Percentiles rank a stretch among this genome's conserved stretches.
These are phyloP conservation scores for Meredithiella fracta DNA, from an alignment of 2,329 filamentous ascomycete species.

Conservation along the genomic window DNA sequence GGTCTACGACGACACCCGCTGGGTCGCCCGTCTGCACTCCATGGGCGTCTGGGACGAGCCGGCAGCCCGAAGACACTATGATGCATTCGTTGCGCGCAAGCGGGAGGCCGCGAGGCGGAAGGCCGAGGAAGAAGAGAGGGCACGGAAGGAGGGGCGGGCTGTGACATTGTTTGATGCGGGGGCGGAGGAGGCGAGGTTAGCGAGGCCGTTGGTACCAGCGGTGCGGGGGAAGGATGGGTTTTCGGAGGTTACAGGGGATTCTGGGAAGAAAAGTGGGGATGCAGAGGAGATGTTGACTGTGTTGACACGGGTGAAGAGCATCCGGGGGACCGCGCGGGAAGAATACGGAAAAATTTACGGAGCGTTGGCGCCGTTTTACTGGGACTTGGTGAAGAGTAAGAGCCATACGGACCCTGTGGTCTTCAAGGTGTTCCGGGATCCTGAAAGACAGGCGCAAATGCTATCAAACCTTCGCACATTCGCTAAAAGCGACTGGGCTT, in stretches of 20 bases:
- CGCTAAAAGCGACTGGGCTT: constrained; percentile 60
- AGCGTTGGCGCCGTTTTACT: constrained; percentile 77
- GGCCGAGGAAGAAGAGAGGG: constrained; percentile 16
- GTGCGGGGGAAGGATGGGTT: constrained; percentile 52
- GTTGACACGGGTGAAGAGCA: constrained; percentile 54
- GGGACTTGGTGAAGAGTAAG: constrained; percentile 56
- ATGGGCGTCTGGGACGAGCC: constrained; percentile 88
- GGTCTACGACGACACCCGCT: constrained; percentile 95
- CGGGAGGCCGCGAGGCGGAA: constrained; percentile 33
- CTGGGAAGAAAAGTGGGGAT: not conserved
- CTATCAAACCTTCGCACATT: constrained; percentile 67
- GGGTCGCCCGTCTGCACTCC: constrained; percentile 68
- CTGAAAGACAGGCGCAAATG: constrained; percentile 81
- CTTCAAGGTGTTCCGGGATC: constrained; percentile 74
- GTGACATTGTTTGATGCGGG: constrained; percentile 61
- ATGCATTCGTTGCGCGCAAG: constrained; percentile 48
- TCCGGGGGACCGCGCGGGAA: constrained; percentile 68
- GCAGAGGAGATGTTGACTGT: constrained; percentile 37
- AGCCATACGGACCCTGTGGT: constrained; percentile 66
- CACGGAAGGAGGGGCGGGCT: constrained; percentile 20
- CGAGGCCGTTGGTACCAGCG: constrained; percentile 15
- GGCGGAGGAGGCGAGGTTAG: constrained; percentile 32
- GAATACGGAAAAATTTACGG: constrained; percentile 86
- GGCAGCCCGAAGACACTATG: constrained; percentile 67
- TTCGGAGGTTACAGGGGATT: constrained; percentile 41